phyloP scores from a whole-genome alignment of 2,329 filamentous ascomycete species.

The Catunica adiposa region DNA sequence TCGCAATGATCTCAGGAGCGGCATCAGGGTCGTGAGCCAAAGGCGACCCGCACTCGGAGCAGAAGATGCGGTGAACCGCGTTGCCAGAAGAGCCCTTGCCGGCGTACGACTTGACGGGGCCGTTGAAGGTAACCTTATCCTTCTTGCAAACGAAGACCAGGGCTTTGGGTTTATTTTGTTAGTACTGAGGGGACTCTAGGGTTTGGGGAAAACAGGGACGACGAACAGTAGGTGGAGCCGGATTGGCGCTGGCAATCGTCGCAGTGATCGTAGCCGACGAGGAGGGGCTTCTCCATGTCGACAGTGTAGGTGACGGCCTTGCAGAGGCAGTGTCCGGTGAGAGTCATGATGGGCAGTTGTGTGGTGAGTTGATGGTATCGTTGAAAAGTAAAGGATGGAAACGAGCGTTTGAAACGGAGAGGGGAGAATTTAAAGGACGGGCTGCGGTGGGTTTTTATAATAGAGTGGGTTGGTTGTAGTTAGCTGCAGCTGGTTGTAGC shows the following conservation, averaged over 20 bases:
- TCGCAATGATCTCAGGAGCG: slow-evolving; percentile 52
- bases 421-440: not conserved
- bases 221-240: slow-evolving; percentile 50
- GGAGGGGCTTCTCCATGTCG: slow-evolving; percentile 32
- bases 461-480: not conserved
- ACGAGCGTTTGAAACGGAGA: not conserved
- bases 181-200: not conserved
- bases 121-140: slow-evolving; percentile 45
- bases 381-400: not conserved
- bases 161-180: slow-evolving; percentile 24
- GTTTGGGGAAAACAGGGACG: not conserved
- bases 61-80: slow-evolving; percentile 51
- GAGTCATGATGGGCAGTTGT: slow-evolving; percentile 33
- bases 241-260: slow-evolving; percentile 57
- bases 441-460: slow-evolving; percentile 11
- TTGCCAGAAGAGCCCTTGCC: slow-evolving; percentile 45
- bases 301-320: slow-evolving; percentile 52
- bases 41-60: slow-evolving; percentile 50
- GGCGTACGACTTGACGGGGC: slow-evolving; percentile 47
- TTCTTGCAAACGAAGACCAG: slow-evolving; percentile 51
- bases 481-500: too few relatives aligned
- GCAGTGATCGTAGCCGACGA: slow-evolving; percentile 54
- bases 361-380: not conserved
- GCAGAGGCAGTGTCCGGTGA: slow-evolving; percentile 55
- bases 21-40: slow-evolving; percentile 55